phyloP scores from a whole-genome alignment of 129 eudicot genomes.

The Flaveria linearis region DNA sequence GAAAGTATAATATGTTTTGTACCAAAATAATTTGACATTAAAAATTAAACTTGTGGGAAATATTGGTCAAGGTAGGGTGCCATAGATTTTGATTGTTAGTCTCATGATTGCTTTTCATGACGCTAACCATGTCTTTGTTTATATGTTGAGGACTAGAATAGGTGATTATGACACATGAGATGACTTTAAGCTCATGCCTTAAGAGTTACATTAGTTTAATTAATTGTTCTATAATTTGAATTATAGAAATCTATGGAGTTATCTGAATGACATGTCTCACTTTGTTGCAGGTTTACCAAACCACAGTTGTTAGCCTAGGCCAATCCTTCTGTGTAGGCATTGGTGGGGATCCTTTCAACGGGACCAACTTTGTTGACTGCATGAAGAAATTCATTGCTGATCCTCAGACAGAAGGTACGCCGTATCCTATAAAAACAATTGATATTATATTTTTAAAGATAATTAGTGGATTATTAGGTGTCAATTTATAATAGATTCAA shows the following conservation, averaged over 20 bases:
- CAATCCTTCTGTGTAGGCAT: constrained; percentile 97
- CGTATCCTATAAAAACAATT: no score
- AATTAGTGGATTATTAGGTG: no score
- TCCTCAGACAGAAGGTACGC: constrained; percentile 99
- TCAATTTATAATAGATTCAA: no score
- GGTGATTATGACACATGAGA: constrained; percentile 16
- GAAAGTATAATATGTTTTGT: background rate
- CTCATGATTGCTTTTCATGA: background rate
- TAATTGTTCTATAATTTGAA: background rate
- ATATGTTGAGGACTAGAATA: constrained; percentile 13
- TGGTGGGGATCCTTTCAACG: constrained; percentile 99
- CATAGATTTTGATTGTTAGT: background rate
- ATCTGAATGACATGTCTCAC: constrained; percentile 8
- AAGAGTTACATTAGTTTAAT: background rate
- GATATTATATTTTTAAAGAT: no score
- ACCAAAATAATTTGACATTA: background rate
- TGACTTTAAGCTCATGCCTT: constrained; percentile 20
- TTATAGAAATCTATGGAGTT: background rate
- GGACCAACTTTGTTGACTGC: constrained; percentile 98
- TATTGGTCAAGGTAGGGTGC: background rate
- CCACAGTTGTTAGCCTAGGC: constrained; percentile 95
- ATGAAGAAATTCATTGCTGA: constrained; percentile 84
- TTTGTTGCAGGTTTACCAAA: constrained; percentile 83
- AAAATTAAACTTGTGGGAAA: background rate
- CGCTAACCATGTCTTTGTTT: background rate